Percentiles rank a stretch among this genome's conserved stretches.
Evolutionary conservation across 2,329 filamentous ascomycete genomes (phyloP).

Genomic region (Colletotrichum siamense): DNA sequence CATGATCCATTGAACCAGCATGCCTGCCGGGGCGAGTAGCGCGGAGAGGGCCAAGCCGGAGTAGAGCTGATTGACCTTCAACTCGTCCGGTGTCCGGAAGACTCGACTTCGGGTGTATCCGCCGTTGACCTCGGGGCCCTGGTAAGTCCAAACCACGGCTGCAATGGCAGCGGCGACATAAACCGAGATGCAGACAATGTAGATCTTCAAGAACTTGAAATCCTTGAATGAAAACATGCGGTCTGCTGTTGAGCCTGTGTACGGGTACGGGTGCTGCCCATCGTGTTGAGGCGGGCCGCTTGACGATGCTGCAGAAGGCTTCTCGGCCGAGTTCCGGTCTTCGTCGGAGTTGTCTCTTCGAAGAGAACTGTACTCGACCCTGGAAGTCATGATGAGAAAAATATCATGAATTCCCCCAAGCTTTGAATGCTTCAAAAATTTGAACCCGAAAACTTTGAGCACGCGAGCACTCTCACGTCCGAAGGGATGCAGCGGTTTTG

Average conservation of each 20-base stretch:
- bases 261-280: not conserved
- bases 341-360: not conserved
- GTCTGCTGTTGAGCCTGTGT: not conserved
- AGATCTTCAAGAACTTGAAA: not conserved
- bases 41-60: slow-evolving; percentile 4
- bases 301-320: not conserved
- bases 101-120: not conserved
- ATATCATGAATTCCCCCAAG: not conserved
- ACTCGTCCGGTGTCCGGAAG: slow-evolving; percentile 1
- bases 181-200: not conserved
- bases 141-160: not conserved
- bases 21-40: not conserved
- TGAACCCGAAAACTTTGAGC: not conserved
- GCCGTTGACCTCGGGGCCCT: not conserved
- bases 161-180: not conserved
- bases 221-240: slow-evolving; percentile 2
- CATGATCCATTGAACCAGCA: slow-evolving; percentile 15
- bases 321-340: not conserved
- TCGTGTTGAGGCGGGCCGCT: not conserved
- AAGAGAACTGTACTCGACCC: slow-evolving; percentile 4
- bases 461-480: not conserved
- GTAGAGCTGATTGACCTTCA: slow-evolving; percentile 8
- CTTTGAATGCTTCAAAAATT: not conserved
- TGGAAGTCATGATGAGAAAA: not conserved
- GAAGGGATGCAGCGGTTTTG: not conserved